Evolutionary conservation across 2,329 filamentous ascomycete genomes (phyloP).

Genomic region (Blumeria hordei): DNA sequence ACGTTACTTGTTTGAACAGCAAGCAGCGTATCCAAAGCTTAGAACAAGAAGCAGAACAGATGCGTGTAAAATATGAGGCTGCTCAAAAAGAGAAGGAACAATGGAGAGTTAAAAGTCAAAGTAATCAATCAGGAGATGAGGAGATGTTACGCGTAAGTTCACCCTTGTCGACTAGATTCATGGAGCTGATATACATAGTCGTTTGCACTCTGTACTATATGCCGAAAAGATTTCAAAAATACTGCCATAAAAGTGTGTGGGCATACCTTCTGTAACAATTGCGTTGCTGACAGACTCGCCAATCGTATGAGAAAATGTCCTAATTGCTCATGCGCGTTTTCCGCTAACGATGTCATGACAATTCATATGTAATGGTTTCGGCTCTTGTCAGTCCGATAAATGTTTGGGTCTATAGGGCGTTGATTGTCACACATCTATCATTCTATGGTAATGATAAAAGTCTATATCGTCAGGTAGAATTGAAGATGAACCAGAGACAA

Average conservation of each 20-base stretch:
- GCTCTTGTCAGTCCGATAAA: background rate
- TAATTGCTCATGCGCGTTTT: constrained; percentile 78
- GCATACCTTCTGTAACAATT: constrained; percentile 78
- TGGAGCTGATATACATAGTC: constrained; percentile 24
- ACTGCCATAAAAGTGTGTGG: constrained; percentile 84
- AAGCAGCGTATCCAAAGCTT: constrained; percentile 34
- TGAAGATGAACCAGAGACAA: background rate
- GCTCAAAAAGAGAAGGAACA: constrained; percentile 61
- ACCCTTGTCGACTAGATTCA: constrained; percentile 6
- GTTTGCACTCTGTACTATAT: constrained; percentile 74
- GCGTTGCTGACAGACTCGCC: constrained; percentile 68
- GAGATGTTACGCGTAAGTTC: constrained; percentile 62
- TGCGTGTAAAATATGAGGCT: constrained; percentile 54
- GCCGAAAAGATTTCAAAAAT: constrained; percentile 82
- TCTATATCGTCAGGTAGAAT: background rate
- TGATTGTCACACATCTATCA: too few species aligned
- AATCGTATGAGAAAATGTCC: constrained; percentile 91
- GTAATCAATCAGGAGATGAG: constrained; percentile 60
- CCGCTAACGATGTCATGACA: constrained; percentile 69
- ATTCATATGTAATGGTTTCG: constrained; percentile 24
- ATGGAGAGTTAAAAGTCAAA: constrained; percentile 63
- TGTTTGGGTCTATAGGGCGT: background rate
- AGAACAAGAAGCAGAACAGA: constrained; percentile 56
- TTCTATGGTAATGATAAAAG: too few species aligned
- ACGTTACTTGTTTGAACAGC: constrained; percentile 28